Base-by-base conservation (phyloP, 139 green algal species). In the Zygnema cylindricum region DNA sequence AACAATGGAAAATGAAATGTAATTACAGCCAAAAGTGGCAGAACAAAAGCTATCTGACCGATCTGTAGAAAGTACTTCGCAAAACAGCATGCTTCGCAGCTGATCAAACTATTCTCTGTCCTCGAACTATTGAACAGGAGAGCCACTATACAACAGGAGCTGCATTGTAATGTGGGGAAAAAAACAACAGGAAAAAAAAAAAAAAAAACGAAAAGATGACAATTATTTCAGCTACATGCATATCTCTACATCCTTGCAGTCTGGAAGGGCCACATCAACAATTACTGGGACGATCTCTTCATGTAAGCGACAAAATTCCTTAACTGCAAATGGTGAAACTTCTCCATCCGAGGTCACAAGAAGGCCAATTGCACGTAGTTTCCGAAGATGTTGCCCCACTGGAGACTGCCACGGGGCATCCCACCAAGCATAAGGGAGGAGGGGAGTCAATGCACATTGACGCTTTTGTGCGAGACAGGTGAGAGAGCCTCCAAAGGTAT, bases 371-470 rank as follows among this genome's bases (percentile, higher is more conserved):
- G n/a, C 22, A 36, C 54, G 32, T 23, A 88, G 69, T 69, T 88
- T 88, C 25, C 69, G 40, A 43, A 84, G 3, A 2, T 84, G 38
- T 3, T 33, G 77, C 3, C 77, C 77, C 2, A 57, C 21, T n/a
- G 36, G 69, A 43, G 83, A 88, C 83, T 88, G 83, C 83, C 83
- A 88, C 23, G 83, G 83, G 0, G 49, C 83, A 36, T 88, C 83
- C 83, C 83, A 88, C 83, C 83, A 88, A 25, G 83, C 83, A 21
- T 88, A 88, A 2, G 83, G 69, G n/a, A 88, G 83, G 33, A 77
- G 32, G 23, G 83, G 69, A 33, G 83, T 85, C 42, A 25, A 16
- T 32, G 83, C 57, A 36, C 83, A 88, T 69, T 88, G 83, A n/a
- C 42, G 69, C 69, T 57, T 35, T 69, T 88, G 83, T 1, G 32